Evolutionary conservation across 306 rosid species (phyloP), one percentile per base, ranked within the genome.

Genomic region (Cicer bijugum): DNA sequence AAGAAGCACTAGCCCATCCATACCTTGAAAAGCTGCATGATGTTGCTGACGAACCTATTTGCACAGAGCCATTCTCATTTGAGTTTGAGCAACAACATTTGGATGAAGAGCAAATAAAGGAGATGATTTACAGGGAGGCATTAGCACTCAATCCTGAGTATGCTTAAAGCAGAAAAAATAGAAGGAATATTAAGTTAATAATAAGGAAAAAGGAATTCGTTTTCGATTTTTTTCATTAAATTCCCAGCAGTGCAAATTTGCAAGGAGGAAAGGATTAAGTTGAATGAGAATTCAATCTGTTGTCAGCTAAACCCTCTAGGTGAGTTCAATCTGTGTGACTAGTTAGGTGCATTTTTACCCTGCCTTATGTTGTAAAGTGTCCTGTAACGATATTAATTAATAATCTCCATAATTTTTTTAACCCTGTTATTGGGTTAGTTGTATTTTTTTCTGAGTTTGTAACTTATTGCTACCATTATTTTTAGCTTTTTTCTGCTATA

Each of bases 1-100:
- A 94, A 80, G 90, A 88, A 82, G 96, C 99, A 1, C 82, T 94
- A 16, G 96, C 97, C 59, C 99, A 94, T 85, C 99, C 99, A 72
- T 94, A 94, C 83, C 92, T 94, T 73, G 95, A 87, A 81, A 91
- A 96, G 79, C 87, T 94, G 80, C 99, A 94, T 68, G 99, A 94
- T 79, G 77, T 77, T 71, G 91, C 92, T 38, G 99, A 94, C 75
- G 99, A 94, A 82, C 99, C 99, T 12, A 70, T 87, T 76, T 91
- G 99, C 85, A 28, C 70, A 35, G 82, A 82, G 44, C 86, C 92
- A 44, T 94, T 94, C 85, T 87, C 92, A 35, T 91, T 94, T 77
- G 99, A 91, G 12, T 94, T 91, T 68, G 99, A 94, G 88, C 89
- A 88, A 73, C 97, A 81, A 40, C 84, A 83, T 56, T 46, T 91